Conservation (phyloP, 2,329 filamentous ascomycete genomes). For the Apiospora rasikravindrae region DNA sequence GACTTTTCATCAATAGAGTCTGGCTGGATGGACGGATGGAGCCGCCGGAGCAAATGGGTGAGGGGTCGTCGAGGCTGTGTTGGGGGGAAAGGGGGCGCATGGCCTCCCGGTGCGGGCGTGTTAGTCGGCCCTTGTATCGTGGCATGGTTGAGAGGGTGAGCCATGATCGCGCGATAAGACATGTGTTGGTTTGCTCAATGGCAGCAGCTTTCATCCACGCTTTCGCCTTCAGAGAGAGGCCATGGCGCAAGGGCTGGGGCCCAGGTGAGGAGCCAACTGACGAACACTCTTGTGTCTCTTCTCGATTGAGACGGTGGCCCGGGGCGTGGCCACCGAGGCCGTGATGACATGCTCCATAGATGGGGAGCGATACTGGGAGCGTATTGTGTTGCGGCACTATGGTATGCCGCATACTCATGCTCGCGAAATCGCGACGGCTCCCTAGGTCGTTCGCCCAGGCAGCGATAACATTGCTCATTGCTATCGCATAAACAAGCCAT, state of each 20-base stretch:
- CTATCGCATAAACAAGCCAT: neutral
- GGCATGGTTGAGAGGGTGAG: neutral
- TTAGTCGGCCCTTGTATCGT: conserved; percentile 10
- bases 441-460: neutral
- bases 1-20: neutral
- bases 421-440: neutral
- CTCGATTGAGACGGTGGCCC: neutral
- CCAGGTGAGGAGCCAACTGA: neutral
- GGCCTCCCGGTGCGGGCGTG: neutral
- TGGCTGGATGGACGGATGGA: neutral
- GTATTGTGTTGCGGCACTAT: neutral
- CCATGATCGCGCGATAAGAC: neutral
- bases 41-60: neutral
- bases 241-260: neutral
- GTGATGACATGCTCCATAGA: neutral
- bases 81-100: neutral
- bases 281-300: neutral
- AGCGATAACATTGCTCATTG: neutral
- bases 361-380: neutral
- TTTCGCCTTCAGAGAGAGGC: neutral
- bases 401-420: neutral
- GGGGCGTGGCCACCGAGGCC: too few relatives aligned
- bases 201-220: neutral
- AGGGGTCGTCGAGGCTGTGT: neutral
- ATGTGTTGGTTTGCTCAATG: neutral